Conservation (phyloP, 2,329 filamentous ascomycete species). For the Zymoseptoria pseudotritici region DNA sequence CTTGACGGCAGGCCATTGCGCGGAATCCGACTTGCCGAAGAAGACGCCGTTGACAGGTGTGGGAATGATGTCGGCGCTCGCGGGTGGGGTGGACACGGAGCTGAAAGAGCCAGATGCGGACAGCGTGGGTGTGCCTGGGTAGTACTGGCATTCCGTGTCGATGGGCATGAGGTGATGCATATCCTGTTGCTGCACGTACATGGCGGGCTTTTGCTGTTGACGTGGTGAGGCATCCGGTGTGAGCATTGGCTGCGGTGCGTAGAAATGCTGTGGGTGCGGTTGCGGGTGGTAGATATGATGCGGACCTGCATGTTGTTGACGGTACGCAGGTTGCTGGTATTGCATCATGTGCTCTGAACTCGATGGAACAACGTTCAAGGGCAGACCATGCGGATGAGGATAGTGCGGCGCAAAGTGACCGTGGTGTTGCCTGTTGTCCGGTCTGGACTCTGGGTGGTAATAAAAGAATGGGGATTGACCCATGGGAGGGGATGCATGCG, state of each 20-base stretch:
- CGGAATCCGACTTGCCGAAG: constrained; percentile 21
- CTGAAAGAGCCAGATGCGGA: constrained; percentile 80
- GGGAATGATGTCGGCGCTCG: constrained; percentile 65
- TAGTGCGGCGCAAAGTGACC: constrained; percentile 59
- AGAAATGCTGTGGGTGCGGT: constrained; percentile 40
- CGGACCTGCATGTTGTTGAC: constrained; percentile 25
- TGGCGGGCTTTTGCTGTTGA: constrained; percentile 66
- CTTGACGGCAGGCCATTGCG: constrained; percentile 58
- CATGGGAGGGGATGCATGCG: constrained; percentile 45
- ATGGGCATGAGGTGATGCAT: constrained; percentile 46
- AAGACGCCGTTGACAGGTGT: constrained; percentile 66
- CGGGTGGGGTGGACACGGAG: constrained; percentile 74
- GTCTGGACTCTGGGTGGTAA: constrained; percentile 70
- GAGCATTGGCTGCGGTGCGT: constrained; percentile 54
- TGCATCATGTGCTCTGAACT: constrained; percentile 40
- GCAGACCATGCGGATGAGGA: constrained; percentile 43
- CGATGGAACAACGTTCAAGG: constrained; percentile 39
- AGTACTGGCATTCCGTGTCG: constrained; percentile 67
- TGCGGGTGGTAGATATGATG: constrained; percentile 33
- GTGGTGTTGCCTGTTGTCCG: constrained; percentile 61
- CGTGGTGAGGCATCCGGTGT: constrained; percentile 72
- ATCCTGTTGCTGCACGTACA: constrained; percentile 55
- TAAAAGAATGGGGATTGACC: constrained; percentile 76
- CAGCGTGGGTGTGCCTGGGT: constrained; percentile 79
- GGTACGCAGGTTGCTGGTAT: constrained; percentile 46